A percentile compares a stretch with the other conserved stretches of the same genome.
Evolutionary conservation across 176 grass and related monocot genomes (phyloP).

Genomic region (Cenchrus purpureus): DNA sequence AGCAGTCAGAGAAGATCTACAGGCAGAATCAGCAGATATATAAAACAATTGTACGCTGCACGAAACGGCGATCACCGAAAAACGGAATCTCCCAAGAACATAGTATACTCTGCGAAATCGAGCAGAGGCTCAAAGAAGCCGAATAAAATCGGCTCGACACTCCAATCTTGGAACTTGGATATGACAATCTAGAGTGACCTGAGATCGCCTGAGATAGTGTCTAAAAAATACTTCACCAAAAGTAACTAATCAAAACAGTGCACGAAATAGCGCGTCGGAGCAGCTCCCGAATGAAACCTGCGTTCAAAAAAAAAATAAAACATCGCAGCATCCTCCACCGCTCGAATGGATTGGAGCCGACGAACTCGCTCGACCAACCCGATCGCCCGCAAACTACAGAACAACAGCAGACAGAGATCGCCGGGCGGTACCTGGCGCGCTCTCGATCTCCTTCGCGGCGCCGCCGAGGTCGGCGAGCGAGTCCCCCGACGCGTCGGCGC

Average conservation of each 20-base stretch:
- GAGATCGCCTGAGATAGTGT: slow-evolving; percentile 15
- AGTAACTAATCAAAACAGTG: background rate
- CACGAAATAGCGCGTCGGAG: too few relatives aligned
- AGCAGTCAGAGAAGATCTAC: slow-evolving; percentile 36
- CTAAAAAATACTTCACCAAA: background rate
- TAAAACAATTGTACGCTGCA: background rate
- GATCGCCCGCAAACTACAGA: background rate
- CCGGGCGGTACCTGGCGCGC: slow-evolving; percentile 44
- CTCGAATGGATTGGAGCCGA: background rate
- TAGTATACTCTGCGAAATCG: background rate
- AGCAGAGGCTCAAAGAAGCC: background rate
- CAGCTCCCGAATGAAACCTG: background rate
- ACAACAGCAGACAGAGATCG: background rate
- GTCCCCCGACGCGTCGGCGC: slow-evolving; percentile 1
- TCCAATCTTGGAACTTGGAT: background rate
- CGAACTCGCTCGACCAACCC: background rate
- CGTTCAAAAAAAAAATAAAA: background rate
- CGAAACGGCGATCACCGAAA: background rate
- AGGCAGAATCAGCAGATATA: background rate
- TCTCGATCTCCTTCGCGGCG: slow-evolving; percentile 46
- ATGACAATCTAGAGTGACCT: background rate
- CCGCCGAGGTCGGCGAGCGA: slow-evolving; percentile 42
- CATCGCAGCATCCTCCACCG: background rate
- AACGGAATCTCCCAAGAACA: background rate
- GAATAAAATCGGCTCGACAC: background rate